Conservation (phyloP, 805 yeast species). For the Komagataella ulmi region DNA sequence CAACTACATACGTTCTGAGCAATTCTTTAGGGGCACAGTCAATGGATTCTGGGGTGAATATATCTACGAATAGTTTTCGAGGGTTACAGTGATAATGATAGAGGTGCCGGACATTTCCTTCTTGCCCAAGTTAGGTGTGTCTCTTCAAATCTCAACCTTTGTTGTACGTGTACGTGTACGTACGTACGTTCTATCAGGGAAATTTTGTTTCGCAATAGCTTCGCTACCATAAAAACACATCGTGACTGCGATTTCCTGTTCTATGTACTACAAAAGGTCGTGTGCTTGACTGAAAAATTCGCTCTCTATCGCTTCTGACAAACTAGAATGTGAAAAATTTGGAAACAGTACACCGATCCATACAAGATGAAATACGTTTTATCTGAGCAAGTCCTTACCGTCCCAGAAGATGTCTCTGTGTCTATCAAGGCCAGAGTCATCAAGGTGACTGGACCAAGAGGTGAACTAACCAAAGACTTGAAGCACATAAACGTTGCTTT, state of each 20-base stretch:
- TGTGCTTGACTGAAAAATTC: background rate
- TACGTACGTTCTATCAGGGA: no score
- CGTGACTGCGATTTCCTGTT: background rate
- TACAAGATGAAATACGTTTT: constrained; percentile 44
- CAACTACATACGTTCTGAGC: no score
- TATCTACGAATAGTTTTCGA: no score
- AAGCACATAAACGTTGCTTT: constrained; percentile 93
- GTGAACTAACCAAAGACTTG: constrained; percentile 79
- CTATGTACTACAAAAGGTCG: background rate
- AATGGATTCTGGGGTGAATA: no score
- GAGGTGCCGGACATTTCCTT: no score
- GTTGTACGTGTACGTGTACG: no score
- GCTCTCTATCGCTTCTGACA: background rate
- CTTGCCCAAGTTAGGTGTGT: no score
- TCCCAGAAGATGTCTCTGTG: constrained; percentile 90
- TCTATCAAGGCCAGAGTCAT: constrained; percentile 83
- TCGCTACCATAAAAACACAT: no score
- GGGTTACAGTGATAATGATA: no score
- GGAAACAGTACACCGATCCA: background rate
- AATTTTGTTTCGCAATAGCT: no score
- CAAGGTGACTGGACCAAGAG: constrained; percentile 96
- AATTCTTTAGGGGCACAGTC: no score
- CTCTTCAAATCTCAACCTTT: no score
- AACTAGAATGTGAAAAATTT: background rate
- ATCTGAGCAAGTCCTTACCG: constrained; percentile 41